Base-by-base conservation (phyloP, 495 filamentous ascomycete species). In the Lindgomyces ingoldianus region DNA sequence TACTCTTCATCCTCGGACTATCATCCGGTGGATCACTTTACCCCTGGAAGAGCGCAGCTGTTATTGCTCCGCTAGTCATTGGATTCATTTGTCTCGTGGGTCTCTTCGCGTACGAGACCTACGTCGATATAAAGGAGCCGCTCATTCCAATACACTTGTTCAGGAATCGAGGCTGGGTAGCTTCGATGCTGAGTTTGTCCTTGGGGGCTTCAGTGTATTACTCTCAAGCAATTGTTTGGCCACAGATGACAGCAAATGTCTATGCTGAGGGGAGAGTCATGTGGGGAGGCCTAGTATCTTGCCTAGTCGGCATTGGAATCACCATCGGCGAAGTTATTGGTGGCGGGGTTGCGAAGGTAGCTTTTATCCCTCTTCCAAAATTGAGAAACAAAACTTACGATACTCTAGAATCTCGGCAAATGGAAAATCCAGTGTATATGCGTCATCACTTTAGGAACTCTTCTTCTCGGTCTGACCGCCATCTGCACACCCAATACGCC, bases 1-100 rank as follows among this genome's bases (percentile, higher is more conserved):
- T 68, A 11, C 47, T 68, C 6, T 68, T 68, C 54, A 58, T 68
- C 24, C 47, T 79, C 18, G 75, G 77, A 6, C 60, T 80, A 11
- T 77, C 73, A 45, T 80, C 76, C 71, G 78, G 72, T 9, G 78
- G 75, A 26, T 49, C 72, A 4, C 21, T 78, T 18, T 79, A 77
- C 46, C 71, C 78, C 2, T 81, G 79, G 79, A 55, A 24, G 0
- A 75, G 74, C 0, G 75, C 72, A 58, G 54, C 69, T 42, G 78
- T 76, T 11, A 70, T 80, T 36, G 57, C 78, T 16, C 73, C 78
- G 0, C 48, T 80, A 1, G 53, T 79, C 4, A 47, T 78, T 9
- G 79, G 79, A 14, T 69, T 72, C 14, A 46, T 72, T 1, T 41
- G 71, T 21, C 67, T 81, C 0, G 70, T 72, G 21, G 57, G 59